Evolutionary conservation across 2,329 filamentous ascomycete species (phyloP).

Genomic region (Epichloe coenophiala): DNA sequence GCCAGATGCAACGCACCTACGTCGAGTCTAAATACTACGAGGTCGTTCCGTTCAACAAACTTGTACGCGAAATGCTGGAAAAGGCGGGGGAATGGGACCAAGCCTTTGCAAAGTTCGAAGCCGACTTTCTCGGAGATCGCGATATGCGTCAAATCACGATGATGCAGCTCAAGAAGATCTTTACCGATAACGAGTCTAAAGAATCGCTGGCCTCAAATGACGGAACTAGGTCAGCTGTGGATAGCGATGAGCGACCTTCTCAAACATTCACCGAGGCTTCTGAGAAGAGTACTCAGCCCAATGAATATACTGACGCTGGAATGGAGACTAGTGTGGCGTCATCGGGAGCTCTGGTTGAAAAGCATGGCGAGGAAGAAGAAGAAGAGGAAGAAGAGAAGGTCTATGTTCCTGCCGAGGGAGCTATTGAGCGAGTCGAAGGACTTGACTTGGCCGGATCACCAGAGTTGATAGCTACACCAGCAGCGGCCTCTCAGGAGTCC

Average conservation of each 20-base stretch:
- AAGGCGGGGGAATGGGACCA: slow-evolving; percentile 85
- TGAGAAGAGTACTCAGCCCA: slow-evolving; percentile 31
- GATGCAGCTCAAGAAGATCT: slow-evolving; percentile 87
- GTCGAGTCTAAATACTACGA: slow-evolving; percentile 94
- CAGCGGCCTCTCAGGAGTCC: slow-evolving; percentile 4
- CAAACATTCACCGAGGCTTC: slow-evolving; percentile 33
- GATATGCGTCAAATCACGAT: slow-evolving; percentile 88
- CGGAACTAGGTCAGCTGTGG: slow-evolving; percentile 42
- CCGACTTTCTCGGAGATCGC: slow-evolving; percentile 89
- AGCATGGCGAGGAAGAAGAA: slow-evolving; percentile 6
- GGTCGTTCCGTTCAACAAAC: slow-evolving; percentile 81
- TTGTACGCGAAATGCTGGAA: slow-evolving; percentile 81
- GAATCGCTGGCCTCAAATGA: slow-evolving; percentile 61
- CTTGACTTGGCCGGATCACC: slow-evolving; percentile 33
- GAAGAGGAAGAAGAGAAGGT: slow-evolving; percentile 16
- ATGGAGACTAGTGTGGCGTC: slow-evolving; percentile 19
- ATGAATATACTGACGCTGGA: slow-evolving; percentile 23
- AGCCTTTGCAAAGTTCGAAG: slow-evolving; percentile 79
- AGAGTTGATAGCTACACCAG: slow-evolving; percentile 10
- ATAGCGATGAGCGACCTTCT: slow-evolving; percentile 33
- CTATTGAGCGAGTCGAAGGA: slow-evolving; percentile 34
- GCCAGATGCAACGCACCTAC: slow-evolving; percentile 77
- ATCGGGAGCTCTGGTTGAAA: slow-evolving; percentile 9
- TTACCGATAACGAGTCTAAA: slow-evolving; percentile 77
- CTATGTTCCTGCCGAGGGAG: slow-evolving; percentile 17